Base-by-base conservation (phyloP, 768 basidiomycete species). In the Panus rudis region DNA sequence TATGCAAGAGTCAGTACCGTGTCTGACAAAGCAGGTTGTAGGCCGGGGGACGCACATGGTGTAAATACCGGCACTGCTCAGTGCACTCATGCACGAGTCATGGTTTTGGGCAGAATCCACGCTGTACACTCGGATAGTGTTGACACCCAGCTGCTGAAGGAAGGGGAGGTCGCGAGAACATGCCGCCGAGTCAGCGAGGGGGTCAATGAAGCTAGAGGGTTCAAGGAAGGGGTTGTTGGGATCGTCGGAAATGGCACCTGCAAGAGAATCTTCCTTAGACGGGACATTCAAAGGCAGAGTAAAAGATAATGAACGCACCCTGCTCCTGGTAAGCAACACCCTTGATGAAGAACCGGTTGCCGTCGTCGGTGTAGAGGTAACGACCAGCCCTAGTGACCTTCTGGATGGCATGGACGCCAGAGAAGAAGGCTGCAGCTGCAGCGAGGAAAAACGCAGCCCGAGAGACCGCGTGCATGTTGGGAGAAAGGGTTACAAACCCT, bases 281-380 rank as follows among this genome's bases (percentile, higher is more conserved):
- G 27, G 11, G 5, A n/a, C 33, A 28, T 47, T 39, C 43, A n/a
- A n/a, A n/a, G n/a, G n/a, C n/a, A n/a, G n/a, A n/a, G n/a, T n/a
- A n/a, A n/a, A n/a, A n/a, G 16, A 30, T 35, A 13, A 20, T 22
- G 23, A 3, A 47, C 62, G 39, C 44, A 79, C 92, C 90, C 65
- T 91, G 86, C 47, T 76, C 70, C 60, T 91, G 88, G 63, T 92
- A 92, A 10, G 86, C 85, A 43, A 91, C 65, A 41, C 88, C 89
- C 63, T 88, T 90, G 65, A 96, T 84, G 64, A 80, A 92, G 65
- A 93, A 94, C 41, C 92, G 67, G 28, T 58, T 79, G 3, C 89
- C 88, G 39, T 78, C 74, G 3, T 73, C 73, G 30, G 74, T 75
- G 63, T 92, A 94, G 32, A 94, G 79, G 60, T 92, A 94, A 55